phyloP scores from a whole-genome alignment of 2,329 filamentous ascomycete species.

The Venturia carpophila region DNA sequence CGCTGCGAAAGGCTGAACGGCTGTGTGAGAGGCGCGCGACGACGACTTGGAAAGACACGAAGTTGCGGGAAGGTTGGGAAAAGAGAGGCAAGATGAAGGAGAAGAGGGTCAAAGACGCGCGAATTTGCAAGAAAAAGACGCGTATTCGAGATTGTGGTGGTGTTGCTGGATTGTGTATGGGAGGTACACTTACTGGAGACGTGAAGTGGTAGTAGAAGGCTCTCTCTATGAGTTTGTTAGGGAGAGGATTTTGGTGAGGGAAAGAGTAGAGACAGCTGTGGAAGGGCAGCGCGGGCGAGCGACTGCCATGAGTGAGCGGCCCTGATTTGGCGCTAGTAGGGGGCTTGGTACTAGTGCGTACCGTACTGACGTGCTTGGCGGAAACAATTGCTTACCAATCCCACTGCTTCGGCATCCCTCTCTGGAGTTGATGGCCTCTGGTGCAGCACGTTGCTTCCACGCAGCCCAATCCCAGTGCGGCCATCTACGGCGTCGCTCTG shows the following conservation, averaged over 20 bases:
- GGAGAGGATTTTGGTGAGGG: slow-evolving; percentile 13
- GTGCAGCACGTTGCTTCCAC: too few species aligned
- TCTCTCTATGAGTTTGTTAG: slow-evolving; percentile 8
- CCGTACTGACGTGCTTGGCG: background rate
- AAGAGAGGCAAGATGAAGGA: slow-evolving; percentile 21
- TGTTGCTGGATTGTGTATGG: slow-evolving; percentile 8
- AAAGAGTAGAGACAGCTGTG: slow-evolving; percentile 1
- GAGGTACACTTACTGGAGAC: background rate
- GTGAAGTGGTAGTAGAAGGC: background rate
- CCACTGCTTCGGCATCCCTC: background rate
- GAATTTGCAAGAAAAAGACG: slow-evolving; percentile 20
- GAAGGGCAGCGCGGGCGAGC: background rate
- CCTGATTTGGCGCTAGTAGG: background rate
- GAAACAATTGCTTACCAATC: background rate
- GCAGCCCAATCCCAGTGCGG: too few species aligned
- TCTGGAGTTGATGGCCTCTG: too few species aligned
- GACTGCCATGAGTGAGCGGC: background rate
- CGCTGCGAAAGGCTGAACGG: background rate
- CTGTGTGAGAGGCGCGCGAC: slow-evolving; percentile 2
- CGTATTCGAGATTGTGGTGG: slow-evolving; percentile 18
- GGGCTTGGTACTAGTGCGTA: background rate
- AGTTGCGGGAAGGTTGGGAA: slow-evolving; percentile 26
- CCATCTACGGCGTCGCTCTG: too few species aligned
- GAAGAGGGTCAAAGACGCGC: slow-evolving; percentile 22
- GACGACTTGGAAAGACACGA: slow-evolving; percentile 15